These are phyloP conservation scores for Yarrowia sp. DNA, from an alignment of 805 yeast species.

Conservation along the genomic window DNA sequence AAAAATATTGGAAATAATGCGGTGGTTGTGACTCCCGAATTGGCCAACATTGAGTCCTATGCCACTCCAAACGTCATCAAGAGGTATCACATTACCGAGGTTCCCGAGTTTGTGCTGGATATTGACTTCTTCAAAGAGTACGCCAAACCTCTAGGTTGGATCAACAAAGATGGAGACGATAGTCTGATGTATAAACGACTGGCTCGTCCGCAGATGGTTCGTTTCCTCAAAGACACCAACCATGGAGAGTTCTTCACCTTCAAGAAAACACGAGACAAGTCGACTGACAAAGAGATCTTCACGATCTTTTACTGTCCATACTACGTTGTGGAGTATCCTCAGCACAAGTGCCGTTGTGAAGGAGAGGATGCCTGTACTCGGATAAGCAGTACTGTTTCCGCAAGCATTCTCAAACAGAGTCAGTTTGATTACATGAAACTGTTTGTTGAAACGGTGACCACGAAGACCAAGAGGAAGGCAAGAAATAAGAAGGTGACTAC, in stretches of 20 bases:
- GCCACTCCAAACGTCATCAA: slow-evolving; percentile 12
- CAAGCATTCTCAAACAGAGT: slow-evolving; percentile 27
- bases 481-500: neutral
- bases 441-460: neutral
- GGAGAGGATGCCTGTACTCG: slow-evolving; percentile 23
- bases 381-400: neutral
- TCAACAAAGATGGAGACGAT: slow-evolving; percentile 6
- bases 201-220: slow-evolving; percentile 14
- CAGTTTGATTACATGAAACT: slow-evolving; percentile 1
- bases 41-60: slow-evolving; percentile 22
- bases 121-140: neutral
- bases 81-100: neutral
- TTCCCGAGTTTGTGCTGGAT: slow-evolving; percentile 6
- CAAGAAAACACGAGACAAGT: slow-evolving; percentile 18
- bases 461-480: neutral
- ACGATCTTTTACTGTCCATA: slow-evolving; percentile 11
- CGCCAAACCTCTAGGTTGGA: slow-evolving; percentile 10
- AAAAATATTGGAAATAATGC: slow-evolving; percentile 31
- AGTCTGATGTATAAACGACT: slow-evolving; percentile 5
- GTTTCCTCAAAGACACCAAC: neutral
- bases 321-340: slow-evolving; percentile 11
- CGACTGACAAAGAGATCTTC: slow-evolving; percentile 2
- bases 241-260: slow-evolving; percentile 5
- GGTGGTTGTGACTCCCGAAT: slow-evolving; percentile 8
- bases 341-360: neutral